Conservation (phyloP, 805 yeast genomes). For the Candida vartiovaarae region DNA sequence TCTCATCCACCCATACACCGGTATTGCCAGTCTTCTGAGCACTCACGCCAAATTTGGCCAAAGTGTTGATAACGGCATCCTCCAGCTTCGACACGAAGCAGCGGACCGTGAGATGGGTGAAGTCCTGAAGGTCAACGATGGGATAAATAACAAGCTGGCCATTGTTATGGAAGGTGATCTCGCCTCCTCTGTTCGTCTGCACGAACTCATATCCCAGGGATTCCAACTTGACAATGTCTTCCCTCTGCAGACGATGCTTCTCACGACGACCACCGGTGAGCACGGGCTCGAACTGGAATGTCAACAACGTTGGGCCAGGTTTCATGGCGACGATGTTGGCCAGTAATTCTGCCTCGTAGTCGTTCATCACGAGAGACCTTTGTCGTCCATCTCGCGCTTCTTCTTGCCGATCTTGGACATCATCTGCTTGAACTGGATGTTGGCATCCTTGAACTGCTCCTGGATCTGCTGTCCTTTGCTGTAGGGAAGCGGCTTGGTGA, state of each 20-base stretch:
- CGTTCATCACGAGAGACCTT: constrained; percentile 37
- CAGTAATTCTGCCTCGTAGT: constrained; percentile 40
- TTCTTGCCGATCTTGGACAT: constrained; percentile 40
- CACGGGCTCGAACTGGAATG: constrained; percentile 80
- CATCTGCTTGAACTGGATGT: constrained; percentile 48
- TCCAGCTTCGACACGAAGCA: constrained; percentile 65
- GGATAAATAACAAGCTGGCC: constrained; percentile 90
- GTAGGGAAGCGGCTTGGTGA: constrained; percentile 33
- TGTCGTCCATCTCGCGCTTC: constrained; percentile 30
- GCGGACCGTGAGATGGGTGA: constrained; percentile 47
- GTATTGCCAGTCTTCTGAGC: constrained; percentile 57
- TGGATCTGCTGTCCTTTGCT: constrained; percentile 50
- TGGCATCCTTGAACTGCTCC: constrained; percentile 46
- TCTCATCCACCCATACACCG: constrained; percentile 74
- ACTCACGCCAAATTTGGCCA: constrained; percentile 34
- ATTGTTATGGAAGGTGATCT: constrained; percentile 93
- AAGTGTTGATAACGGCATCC: constrained; percentile 42
- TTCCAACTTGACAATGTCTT: constrained; percentile 21
- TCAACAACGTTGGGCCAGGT: constrained; percentile 62
- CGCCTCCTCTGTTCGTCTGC: constrained; percentile 91
- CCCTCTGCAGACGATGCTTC: constrained; percentile 37
- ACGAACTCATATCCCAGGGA: constrained; percentile 49
- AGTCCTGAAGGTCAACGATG: constrained; percentile 60
- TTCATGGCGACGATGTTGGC: constrained; percentile 37
- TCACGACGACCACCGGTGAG: constrained; percentile 92